phyloP scores from a whole-genome alignment of 441 rosid genomes.

The Biscutella laevigata region DNA sequence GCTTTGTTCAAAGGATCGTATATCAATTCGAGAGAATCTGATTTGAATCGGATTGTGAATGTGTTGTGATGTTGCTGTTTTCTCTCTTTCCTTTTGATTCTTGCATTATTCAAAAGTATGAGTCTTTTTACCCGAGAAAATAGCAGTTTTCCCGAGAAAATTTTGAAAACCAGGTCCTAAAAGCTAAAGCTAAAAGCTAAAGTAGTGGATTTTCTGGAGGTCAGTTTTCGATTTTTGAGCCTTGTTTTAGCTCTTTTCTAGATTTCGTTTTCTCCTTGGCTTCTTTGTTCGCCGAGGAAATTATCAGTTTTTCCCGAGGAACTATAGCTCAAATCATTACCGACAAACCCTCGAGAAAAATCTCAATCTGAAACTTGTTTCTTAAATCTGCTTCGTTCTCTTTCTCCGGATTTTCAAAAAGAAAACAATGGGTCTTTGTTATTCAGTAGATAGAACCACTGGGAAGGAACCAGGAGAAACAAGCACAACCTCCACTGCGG shows the following conservation, averaged over 20 bases:
- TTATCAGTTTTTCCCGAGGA: not conserved
- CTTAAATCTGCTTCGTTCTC: not conserved
- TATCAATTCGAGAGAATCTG: constrained; percentile 6
- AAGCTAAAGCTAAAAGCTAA: constrained; percentile 23
- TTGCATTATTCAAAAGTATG: not conserved
- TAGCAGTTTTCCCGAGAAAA: constrained; percentile 25
- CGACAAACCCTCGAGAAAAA: constrained; percentile 13
- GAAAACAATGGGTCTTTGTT: constrained; percentile 77
- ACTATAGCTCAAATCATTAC: not conserved
- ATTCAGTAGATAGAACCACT: constrained; percentile 33
- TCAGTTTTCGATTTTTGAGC: constrained; percentile 16
- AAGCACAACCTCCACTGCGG: constrained; percentile 18
- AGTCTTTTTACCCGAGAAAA: constrained; percentile 21
- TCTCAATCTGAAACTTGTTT: not conserved
- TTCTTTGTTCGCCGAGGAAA: constrained; percentile 3
- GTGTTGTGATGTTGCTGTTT: constrained; percentile 11
- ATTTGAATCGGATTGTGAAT: not conserved
- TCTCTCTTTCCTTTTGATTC: constrained; percentile 5
- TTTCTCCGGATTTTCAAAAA: not conserved
- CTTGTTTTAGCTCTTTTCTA: constrained; percentile 20
- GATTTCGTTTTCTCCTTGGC: constrained; percentile 13
- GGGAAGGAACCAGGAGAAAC: constrained; percentile 23
- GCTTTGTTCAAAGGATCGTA: not conserved
- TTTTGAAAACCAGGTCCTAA: constrained; percentile 13
- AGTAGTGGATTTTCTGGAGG: constrained; percentile 10